phyloP scores from a whole-genome alignment of 345 rosid species.

The Chamaenerion angustifolium region DNA sequence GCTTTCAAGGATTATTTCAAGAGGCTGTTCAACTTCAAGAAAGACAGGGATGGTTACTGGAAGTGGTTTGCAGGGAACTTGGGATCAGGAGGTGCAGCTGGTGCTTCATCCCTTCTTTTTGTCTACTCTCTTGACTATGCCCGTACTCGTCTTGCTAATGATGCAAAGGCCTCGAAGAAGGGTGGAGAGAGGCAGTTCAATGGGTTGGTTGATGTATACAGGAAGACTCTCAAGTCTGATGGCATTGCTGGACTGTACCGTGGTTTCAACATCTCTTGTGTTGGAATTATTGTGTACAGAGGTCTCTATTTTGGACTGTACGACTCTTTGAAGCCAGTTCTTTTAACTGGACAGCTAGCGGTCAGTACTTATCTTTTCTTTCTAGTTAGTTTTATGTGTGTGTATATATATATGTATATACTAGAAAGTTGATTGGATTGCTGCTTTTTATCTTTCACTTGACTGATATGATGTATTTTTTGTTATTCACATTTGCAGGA shows the following conservation, averaged over 20 bases:
- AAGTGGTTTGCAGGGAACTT: slow-evolving; percentile 20
- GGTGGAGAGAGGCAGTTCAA: slow-evolving; percentile 19
- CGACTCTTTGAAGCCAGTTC: slow-evolving; percentile 16
- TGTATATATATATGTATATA: too few relatives aligned
- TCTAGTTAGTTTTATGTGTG: too few relatives aligned
- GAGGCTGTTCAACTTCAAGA: slow-evolving; percentile 20
- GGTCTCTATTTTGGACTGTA: slow-evolving; percentile 19
- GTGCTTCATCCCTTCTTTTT: slow-evolving; percentile 15
- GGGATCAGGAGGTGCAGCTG: slow-evolving; percentile 19
- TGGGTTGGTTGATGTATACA: slow-evolving; percentile 17
- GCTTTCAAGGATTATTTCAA: slow-evolving; percentile 19
- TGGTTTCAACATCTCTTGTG: slow-evolving; percentile 14
- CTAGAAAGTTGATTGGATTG: too few relatives aligned
- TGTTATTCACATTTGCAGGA: background rate
- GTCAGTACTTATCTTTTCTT: background rate
- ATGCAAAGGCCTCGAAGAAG: slow-evolving; percentile 12
- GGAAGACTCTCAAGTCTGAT: slow-evolving; percentile 8
- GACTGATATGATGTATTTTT: too few relatives aligned
- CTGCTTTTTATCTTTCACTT: too few relatives aligned
- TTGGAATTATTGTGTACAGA: slow-evolving; percentile 15
- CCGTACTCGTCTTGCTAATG: slow-evolving; percentile 18
- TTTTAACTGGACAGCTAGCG: slow-evolving; percentile 9
- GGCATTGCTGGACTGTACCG: slow-evolving; percentile 7
- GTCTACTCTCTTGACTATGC: slow-evolving; percentile 18
- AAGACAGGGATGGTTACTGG: slow-evolving; percentile 19